phyloP scores from a whole-genome alignment of 2,329 filamentous ascomycete species.

The Cylindrodendrum hubeiense region DNA sequence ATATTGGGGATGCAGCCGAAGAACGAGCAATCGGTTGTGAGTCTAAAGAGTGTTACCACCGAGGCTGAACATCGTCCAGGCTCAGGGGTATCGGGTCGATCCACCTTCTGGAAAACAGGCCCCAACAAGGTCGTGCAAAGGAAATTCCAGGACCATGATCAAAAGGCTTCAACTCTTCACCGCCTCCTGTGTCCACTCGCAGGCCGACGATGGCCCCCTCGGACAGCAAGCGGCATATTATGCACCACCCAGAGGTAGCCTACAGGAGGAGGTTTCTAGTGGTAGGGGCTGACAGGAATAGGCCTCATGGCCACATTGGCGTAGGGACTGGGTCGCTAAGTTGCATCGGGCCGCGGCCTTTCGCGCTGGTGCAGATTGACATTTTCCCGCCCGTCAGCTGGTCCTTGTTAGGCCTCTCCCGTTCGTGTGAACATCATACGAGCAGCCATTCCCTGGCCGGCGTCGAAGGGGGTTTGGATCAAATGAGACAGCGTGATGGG shows the following conservation, averaged over 20 bases:
- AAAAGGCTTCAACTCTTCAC: slow-evolving; percentile 39
- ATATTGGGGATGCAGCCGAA: slow-evolving; percentile 24
- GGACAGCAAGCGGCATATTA: slow-evolving; percentile 34
- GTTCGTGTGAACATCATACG: slow-evolving; percentile 38
- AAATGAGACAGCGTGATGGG: not conserved
- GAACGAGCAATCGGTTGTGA: slow-evolving; percentile 15
- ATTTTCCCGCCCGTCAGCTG: slow-evolving; percentile 35
- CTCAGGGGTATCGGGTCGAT: slow-evolving; percentile 36
- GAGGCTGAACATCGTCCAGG: slow-evolving; percentile 32
- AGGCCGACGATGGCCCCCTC: slow-evolving; percentile 30
- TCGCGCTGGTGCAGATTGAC: slow-evolving; percentile 40
- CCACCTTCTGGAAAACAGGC: slow-evolving; percentile 38
- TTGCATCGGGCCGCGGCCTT: slow-evolving; percentile 42
- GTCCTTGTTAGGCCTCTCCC: slow-evolving; percentile 17
- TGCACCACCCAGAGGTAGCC: slow-evolving; percentile 35
- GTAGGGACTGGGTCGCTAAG: slow-evolving; percentile 42
- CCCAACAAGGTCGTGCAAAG: slow-evolving; percentile 36
- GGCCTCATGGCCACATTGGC: slow-evolving; percentile 39
- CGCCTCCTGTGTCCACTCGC: slow-evolving; percentile 41
- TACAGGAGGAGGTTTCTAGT: slow-evolving; percentile 31
- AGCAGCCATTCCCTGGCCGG: slow-evolving; percentile 27
- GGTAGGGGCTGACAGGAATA: slow-evolving; percentile 37
- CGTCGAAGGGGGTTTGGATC: slow-evolving; percentile 8
- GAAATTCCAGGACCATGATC: slow-evolving; percentile 38
- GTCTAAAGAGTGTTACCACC: slow-evolving; percentile 27